Base-by-base conservation (phyloP, 345 rosid species). In the Arabis alpina region DNA sequence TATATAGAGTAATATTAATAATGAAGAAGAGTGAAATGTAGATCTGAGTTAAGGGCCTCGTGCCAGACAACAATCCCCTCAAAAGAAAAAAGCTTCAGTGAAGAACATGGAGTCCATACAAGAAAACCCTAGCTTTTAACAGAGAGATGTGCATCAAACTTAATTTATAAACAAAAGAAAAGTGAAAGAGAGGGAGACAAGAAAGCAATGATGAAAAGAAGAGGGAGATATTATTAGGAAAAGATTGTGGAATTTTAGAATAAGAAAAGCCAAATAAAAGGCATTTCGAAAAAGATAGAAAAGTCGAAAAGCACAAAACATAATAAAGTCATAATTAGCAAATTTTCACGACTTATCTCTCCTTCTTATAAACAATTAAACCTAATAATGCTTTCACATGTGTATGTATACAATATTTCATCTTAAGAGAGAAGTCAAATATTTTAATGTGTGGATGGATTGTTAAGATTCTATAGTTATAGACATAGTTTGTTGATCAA, bases 21-120 rank as follows among this genome's bases (percentile, higher is more conserved):
- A 54, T 4, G 0, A 45, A 63, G 19, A 54, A 34, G 40, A 72
- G 10, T n/a, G 42, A 60, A 66, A 10, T 44, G 34, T 36, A 68
- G 74, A 60, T 75, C 64, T 53, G 52, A 73, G 73, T 73, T 78
- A 66, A 73, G 77, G 88, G 74, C 92, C 89, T 85, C 97, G 97
- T 80, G 92, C 95, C 97, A 85, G 95, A 88, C 93, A 88, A 87
- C 92, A 88, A 77, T 85, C 94, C 97, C 90, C 97, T 81, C 94
- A 88, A 87, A 83, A 80, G 80, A 77, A 54, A 19, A 77, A 50
- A 72, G 79, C 88, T 77, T 80, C 83, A 80, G 15, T 25, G 73
- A 54, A 43, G 70, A 75, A 68, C 74, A 74, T 73, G 72, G 72
- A 60, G n/a, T 66, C 65, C 66, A 75, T 54, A 75, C 51, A 15